Conservation (phyloP, 2,329 filamentous ascomycete species). For the Aspergillus piperis region DNA sequence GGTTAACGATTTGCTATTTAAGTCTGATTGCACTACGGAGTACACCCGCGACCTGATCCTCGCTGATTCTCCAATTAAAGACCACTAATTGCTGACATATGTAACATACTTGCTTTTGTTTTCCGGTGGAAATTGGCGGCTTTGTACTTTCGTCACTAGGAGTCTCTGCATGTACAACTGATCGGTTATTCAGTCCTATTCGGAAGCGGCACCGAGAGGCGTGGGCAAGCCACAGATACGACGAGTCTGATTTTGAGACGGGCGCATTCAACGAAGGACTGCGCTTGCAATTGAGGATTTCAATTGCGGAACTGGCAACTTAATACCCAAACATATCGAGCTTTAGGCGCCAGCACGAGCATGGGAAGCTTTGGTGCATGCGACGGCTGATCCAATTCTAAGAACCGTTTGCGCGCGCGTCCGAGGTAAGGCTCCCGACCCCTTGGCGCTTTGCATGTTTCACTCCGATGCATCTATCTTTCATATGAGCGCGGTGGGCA, state of each 20-base stretch:
- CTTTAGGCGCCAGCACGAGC: constrained; percentile 30
- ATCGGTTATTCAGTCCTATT: neutral
- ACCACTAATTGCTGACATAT: constrained; percentile 9
- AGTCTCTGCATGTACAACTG: neutral
- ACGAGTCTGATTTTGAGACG: neutral
- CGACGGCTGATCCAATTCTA: constrained; percentile 19
- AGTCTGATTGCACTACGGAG: constrained; percentile 5
- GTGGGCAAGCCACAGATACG: neutral
- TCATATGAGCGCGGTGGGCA: neutral
- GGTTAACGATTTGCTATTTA: constrained; percentile 7
- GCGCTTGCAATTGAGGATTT: constrained; percentile 2
- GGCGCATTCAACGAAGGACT: neutral
- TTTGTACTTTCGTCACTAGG: constrained; percentile 11
- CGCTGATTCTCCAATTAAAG: neutral
- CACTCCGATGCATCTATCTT: constrained; percentile 7
- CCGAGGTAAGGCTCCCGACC: constrained; percentile 29
- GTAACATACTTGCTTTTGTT: constrained; percentile 18
- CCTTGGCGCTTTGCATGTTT: constrained; percentile 18
- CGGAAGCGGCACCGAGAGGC: neutral
- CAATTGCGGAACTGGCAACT: constrained; percentile 12
- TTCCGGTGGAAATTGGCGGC: constrained; percentile 14
- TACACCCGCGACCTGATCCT: constrained; percentile 10
- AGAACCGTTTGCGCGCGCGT: constrained; percentile 28
- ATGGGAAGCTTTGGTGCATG: constrained; percentile 31
- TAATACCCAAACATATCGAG: constrained; percentile 7